A percentile compares a stretch with the other conserved stretches of the same genome.
Conservation (phyloP, 805 yeast genomes). For the Jamesozyma spencerorum region DNA sequence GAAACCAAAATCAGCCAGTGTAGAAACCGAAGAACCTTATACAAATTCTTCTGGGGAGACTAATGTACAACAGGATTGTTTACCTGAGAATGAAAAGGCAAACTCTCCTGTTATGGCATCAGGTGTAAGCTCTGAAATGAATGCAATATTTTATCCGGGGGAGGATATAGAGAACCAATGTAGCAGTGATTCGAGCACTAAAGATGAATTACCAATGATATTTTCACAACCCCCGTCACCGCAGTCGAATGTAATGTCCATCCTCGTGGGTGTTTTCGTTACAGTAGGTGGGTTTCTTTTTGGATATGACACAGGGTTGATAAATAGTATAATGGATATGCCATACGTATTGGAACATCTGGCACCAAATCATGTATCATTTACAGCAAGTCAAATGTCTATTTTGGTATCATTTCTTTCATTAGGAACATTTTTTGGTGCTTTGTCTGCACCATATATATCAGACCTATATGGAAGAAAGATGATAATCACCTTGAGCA, state of each 20-base stretch:
- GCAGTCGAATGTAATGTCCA: conserved; percentile 53
- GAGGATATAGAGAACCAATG: neutral
- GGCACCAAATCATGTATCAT: conserved; percentile 38
- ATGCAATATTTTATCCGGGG: too few species aligned
- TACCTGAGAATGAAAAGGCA: too few species aligned
- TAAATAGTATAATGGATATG: conserved; percentile 75
- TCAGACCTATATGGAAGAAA: conserved; percentile 72
- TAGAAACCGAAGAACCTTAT: too few species aligned
- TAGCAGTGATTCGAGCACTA: neutral
- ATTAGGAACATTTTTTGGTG: conserved; percentile 70
- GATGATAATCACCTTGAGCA: conserved; percentile 49
- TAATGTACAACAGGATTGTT: too few species aligned
- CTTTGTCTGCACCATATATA: conserved; percentile 46
- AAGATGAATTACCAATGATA: conserved; percentile 15
- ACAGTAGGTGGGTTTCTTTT: conserved; percentile 87
- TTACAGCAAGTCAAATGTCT: conserved; percentile 57
- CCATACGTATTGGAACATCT: conserved; percentile 48
- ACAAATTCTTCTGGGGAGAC: too few species aligned
- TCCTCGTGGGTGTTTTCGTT: conserved; percentile 68
- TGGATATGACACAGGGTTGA: conserved; percentile 85
- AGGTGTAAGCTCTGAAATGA: too few species aligned
- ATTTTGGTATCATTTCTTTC: conserved; percentile 72
- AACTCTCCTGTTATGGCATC: too few species aligned
- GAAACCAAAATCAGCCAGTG: too few species aligned
- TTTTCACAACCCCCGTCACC: conserved; percentile 27